These are phyloP conservation scores for Hymenoscyphus repandus DNA, from an alignment of 2,329 filamentous ascomycete genomes.

Conservation along the genomic window DNA sequence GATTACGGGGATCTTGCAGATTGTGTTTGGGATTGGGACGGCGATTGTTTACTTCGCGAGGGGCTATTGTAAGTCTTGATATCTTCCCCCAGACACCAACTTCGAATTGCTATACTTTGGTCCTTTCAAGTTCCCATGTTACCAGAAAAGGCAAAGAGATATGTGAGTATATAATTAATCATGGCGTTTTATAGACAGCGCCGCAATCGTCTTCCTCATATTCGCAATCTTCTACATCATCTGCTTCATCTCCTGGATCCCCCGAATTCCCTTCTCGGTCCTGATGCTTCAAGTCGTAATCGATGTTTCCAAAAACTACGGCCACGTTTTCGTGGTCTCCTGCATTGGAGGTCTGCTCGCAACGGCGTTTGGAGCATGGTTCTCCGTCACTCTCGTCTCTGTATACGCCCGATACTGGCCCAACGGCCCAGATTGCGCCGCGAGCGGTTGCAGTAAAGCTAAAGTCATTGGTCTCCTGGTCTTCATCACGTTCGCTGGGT, in stretches of 20 bases:
- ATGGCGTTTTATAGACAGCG: slow-evolving; percentile 39
- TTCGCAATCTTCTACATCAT: slow-evolving; percentile 76
- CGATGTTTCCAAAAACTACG: slow-evolving; percentile 76
- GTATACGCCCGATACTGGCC: slow-evolving; percentile 84
- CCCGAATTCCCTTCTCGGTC: slow-evolving; percentile 83
- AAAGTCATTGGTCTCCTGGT: slow-evolving; percentile 81
- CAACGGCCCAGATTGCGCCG: slow-evolving; percentile 40
- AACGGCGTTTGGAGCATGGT: slow-evolving; percentile 77
- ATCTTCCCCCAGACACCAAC: slow-evolving; percentile 9
- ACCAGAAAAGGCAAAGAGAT: not conserved
- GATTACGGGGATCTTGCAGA: slow-evolving; percentile 85
- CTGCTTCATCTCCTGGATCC: slow-evolving; percentile 85
- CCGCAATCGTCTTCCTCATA: slow-evolving; percentile 80
- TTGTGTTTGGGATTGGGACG: slow-evolving; percentile 76
- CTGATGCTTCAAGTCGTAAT: slow-evolving; percentile 84
- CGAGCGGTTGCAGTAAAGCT: slow-evolving; percentile 56
- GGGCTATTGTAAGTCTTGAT: slow-evolving; percentile 52
- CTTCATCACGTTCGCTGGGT: slow-evolving; percentile 86
- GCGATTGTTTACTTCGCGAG: slow-evolving; percentile 79
- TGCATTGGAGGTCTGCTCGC: slow-evolving; percentile 75
- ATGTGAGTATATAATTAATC: not conserved
- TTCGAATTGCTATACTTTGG: no score
- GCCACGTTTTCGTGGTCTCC: slow-evolving; percentile 82
- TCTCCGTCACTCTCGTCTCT: slow-evolving; percentile 76
- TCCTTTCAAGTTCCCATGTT: not conserved